Conservation (phyloP, 176 grass and related monocot genomes). For the Tillandsia fasciculata region DNA sequence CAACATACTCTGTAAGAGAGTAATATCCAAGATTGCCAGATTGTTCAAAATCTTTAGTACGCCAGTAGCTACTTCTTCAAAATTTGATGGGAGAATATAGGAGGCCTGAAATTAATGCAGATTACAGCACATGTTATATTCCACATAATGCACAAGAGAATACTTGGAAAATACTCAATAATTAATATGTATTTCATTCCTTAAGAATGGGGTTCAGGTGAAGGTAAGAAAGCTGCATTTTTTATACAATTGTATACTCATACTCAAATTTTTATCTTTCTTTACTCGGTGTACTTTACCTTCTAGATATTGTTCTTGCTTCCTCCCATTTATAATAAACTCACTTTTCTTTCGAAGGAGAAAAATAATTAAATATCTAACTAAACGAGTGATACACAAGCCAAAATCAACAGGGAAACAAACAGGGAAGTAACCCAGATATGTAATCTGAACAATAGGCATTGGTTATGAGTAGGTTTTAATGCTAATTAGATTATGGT, state of each 20-base stretch:
- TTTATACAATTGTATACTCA: no score
- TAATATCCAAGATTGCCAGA: slow-evolving; percentile 72
- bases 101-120: slow-evolving; percentile 46
- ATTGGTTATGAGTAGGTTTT: neutral
- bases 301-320: no score
- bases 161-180: neutral
- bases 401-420: no score
- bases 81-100: slow-evolving; percentile 91
- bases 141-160: neutral
- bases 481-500: no score
- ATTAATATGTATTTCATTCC: no score
- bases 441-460: neutral
- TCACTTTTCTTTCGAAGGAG: neutral
- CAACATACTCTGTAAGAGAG: slow-evolving; percentile 91
- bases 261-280: no score
- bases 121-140: slow-evolving; percentile 8
- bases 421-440: neutral
- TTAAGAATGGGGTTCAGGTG: no score
- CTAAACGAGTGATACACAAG: neutral
- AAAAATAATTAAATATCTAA: neutral
- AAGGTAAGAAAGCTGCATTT: no score
- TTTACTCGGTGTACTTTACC: neutral
- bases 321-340: no score
- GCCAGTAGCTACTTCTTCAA: slow-evolving; percentile 97
- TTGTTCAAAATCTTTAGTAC: slow-evolving; percentile 99